Base-by-base conservation (phyloP, 495 filamentous ascomycete genomes). In the Penicillium coprophilum region DNA sequence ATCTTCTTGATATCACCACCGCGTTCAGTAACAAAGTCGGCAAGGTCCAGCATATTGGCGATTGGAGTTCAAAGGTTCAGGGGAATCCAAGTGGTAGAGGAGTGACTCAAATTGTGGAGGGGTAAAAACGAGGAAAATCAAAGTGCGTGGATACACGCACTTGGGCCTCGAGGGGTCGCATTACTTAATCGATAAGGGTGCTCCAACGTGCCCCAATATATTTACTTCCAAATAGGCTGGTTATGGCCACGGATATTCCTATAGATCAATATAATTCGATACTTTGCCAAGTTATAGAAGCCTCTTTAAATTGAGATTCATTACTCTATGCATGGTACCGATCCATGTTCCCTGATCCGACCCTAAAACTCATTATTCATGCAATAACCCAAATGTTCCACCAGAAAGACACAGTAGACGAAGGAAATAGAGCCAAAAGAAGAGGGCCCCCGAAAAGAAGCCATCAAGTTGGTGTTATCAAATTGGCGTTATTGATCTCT, bases 1-100 rank as follows among this genome's bases (percentile, higher is more conserved):
- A 98, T 94, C 71, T 82, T 83, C 56, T 92, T 85, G 12, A 90
- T 89, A 75, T 96, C 82, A 58, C 94, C 95, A 60, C 92, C 94
- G 57, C 90, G 86, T 65, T 96, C 89, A 63, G 80, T 76, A 71
- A 98, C 85, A 74, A 92, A 92, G 64, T 90, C 88, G 61, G 82
- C 77, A 48, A 93, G 77, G 74, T 92, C 91, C 56, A 96, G 80
- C 90, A 90, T 91, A 48, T 59, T 72, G 56, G 50, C 24, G 34
- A 20, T 50, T 45, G 34, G 39, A 46, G 51, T 32, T 54, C 19
- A 46, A 50, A 47, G 43, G 41, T 45, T 36, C 15, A 27, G 39
- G 38, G 20, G 27, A 43, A 30, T 61, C 63, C 53, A 53, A 66
- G 46, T 48, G 47, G 40, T 34, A 46, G 41, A 54, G 49, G 49